Evolutionary conservation across 106 monocot species (phyloP).

Genomic region (Hemerocallis citrina): DNA sequence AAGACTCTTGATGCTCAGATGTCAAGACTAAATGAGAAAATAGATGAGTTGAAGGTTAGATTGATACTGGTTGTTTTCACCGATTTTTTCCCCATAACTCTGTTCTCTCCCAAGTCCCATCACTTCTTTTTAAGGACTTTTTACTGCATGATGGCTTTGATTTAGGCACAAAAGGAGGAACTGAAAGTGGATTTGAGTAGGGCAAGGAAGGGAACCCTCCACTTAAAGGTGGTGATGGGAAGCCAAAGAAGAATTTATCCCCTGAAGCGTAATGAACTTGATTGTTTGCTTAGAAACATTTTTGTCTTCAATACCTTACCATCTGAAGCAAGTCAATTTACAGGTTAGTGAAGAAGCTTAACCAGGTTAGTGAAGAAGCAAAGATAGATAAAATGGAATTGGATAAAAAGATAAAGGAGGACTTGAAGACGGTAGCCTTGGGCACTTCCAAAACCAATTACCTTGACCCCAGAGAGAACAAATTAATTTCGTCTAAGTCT

Average conservation of each 20-base stretch:
- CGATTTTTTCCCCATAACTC: neutral
- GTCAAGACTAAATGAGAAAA: constrained; percentile 75
- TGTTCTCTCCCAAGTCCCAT: neutral
- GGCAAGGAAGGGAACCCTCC: constrained; percentile 74
- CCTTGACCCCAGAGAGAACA: constrained; percentile 88
- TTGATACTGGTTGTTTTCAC: neutral
- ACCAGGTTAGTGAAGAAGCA: constrained; percentile 41
- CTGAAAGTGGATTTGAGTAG: constrained; percentile 62
- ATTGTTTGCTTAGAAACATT: neutral
- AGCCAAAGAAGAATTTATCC: constrained; percentile 53
- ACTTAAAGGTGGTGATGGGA: constrained; percentile 64
- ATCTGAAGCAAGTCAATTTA: constrained; percentile 9
- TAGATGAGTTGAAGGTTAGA: constrained; percentile 69
- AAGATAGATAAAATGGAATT: constrained; percentile 84
- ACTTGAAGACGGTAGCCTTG: constrained; percentile 76
- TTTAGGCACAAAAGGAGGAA: constrained; percentile 58
- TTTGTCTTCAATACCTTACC: neutral
- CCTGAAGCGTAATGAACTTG: constrained; percentile 53
- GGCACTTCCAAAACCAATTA: constrained; percentile 94
- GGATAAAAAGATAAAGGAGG: constrained; percentile 65
- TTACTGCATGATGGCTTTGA: neutral
- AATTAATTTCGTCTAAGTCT: too few species aligned
- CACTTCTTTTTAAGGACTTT: neutral
- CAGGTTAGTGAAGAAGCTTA: constrained; percentile 69
- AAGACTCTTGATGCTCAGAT: constrained; percentile 90